Base-by-base conservation (phyloP, 371 early-diverging fungal species). In the Ordospora pajunii region DNA sequence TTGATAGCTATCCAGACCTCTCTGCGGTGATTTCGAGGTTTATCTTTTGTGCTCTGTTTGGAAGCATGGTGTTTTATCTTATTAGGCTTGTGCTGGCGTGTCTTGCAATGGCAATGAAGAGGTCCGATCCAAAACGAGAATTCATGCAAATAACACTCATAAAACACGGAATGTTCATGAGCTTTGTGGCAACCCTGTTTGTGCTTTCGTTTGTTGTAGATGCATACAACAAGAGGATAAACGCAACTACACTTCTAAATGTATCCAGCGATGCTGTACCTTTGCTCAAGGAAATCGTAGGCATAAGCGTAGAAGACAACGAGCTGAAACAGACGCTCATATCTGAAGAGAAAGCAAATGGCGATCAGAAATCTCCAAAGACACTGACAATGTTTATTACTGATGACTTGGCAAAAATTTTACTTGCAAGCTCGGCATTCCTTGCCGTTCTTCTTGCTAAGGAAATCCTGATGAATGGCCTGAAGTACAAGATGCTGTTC, bases 401-500 rank as follows among this genome's bases (percentile, higher is more conserved):
- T 11, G 64, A 49, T 9, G 44, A 75, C 21, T 22, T 77, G 17
- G 22, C 54, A 2, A 58, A 19, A 17, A 37, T 77, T 37, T 14
- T 70, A 32, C 45, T 73, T 51, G 45, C 72, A 49, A 32, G 65
- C n/a, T 52, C 53, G 8, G 21, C 21, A 19, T 32, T 66, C 21
- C 22, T 50, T 37, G 42, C n/a, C 1, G 23, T 79, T 49, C 32
- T 70, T 12, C n/a, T 79, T 14, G 0, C 66, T 25, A 79, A 75
- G 64, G 46, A 50, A 14, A 64, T 75, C n/a, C 7, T 66, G 1
- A 58, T 79, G 45, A 45, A 21, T 11, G 37, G 40, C 1, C 0
- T 81, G 17, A 74, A 77, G 44, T 72, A 69, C 27, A 75, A 72
- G 51, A 75, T 81, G 25, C 73, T 73, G 27, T 72, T 50, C 27